A percentile compares a stretch with the other conserved stretches of the same genome.
Conservation (phyloP, 495 filamentous ascomycete species). For the Penicillium pancosmium region DNA sequence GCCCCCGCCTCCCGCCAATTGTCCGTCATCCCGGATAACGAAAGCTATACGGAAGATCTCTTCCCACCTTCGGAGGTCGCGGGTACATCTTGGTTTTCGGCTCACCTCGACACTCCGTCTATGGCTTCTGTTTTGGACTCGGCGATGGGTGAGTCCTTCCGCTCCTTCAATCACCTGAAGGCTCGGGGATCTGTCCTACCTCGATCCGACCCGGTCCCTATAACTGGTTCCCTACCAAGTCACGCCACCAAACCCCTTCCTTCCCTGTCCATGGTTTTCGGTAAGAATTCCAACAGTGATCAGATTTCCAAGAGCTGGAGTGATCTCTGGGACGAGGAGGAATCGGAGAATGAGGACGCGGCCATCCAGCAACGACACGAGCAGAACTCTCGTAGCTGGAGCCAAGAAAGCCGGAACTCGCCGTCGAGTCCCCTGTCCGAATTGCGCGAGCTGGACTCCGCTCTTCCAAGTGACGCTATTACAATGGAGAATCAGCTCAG, state of each 20-base stretch:
- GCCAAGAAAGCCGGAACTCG: conserved; percentile 66
- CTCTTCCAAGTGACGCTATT: conserved; percentile 49
- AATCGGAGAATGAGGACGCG: conserved; percentile 61
- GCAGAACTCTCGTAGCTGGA: conserved; percentile 80
- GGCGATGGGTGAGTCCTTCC: conserved; percentile 67
- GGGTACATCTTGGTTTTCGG: conserved; percentile 72
- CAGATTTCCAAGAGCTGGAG: conserved; percentile 94
- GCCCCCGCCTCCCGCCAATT: conserved; percentile 79
- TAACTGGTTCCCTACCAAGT: conserved; percentile 79
- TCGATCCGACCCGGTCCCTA: conserved; percentile 56
- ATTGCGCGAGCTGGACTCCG: conserved; percentile 49
- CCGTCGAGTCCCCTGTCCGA: conserved; percentile 26
- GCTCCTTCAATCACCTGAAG: conserved; percentile 58
- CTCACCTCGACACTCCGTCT: conserved; percentile 71
- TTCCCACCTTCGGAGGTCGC: conserved; percentile 78
- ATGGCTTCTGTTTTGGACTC: conserved; percentile 80
- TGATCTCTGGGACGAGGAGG: conserved; percentile 92
- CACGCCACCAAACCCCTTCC: conserved; percentile 64
- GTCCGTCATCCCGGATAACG: conserved; percentile 78
- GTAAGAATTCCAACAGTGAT: conserved; percentile 63
- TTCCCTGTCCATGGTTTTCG: conserved; percentile 76
- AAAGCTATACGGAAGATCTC: conserved; percentile 83
- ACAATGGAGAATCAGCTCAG: conserved; percentile 17
- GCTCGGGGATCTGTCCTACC: conserved; percentile 39
- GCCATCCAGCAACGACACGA: conserved; percentile 65